A percentile compares a stretch with the other conserved stretches of the same genome.
These are phyloP conservation scores for Mucor indicus DNA, from an alignment of 371 early-diverging fungal species.

Conservation along the genomic window DNA sequence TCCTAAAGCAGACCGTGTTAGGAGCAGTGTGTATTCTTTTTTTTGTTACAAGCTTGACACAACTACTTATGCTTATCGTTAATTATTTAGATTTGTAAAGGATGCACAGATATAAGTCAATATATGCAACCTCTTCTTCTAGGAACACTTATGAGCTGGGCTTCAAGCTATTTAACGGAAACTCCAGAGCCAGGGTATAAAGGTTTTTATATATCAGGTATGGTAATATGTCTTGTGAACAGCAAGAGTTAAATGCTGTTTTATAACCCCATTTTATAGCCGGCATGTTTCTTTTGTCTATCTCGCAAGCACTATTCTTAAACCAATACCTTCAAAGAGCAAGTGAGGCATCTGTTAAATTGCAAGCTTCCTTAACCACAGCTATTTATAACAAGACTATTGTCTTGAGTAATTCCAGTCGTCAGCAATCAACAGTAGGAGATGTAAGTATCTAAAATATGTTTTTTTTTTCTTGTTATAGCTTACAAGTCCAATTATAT, in stretches of 20 bases:
- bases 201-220: conserved; percentile 52
- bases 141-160: conserved; percentile 61
- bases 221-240: background rate
- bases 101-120: conserved; percentile 62
- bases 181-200: conserved; percentile 48
- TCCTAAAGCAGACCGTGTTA: conserved; percentile 58
- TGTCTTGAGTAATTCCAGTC: conserved; percentile 64
- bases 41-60: too few relatives aligned
- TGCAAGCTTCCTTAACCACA: conserved; percentile 70
- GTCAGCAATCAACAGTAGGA: conserved; percentile 72
- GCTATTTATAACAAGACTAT: conserved; percentile 80
- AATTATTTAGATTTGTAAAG: conserved; percentile 55
- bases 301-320: conserved; percentile 69
- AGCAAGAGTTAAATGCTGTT: too few relatives aligned
- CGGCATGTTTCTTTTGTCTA: conserved; percentile 70
- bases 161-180: conserved; percentile 41
- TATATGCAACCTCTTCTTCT: conserved; percentile 78
- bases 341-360: conserved; percentile 62
- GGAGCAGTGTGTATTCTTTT: background rate
- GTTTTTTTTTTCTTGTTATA: too few relatives aligned
- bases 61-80: too few relatives aligned
- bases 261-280: conserved; percentile 3
- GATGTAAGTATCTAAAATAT: conserved; percentile 14
- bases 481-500: too few relatives aligned
- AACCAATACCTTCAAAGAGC: conserved; percentile 86